These are phyloP conservation scores for Syncephalastrum contaminatum DNA, from an alignment of 371 early-diverging fungal genomes.

Conservation along the genomic window DNA sequence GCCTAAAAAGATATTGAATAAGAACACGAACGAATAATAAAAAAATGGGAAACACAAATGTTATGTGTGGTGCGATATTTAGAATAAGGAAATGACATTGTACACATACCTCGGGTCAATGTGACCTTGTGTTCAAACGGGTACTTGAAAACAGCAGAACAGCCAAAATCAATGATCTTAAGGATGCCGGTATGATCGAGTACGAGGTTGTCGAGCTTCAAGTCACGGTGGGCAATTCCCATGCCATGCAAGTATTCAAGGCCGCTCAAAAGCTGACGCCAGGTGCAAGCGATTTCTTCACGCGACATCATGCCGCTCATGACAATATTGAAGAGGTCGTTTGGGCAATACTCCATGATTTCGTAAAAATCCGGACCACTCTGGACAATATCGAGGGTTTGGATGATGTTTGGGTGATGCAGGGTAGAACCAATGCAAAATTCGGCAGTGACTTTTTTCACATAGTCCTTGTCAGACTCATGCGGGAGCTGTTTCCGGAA, in stretches of 20 bases:
- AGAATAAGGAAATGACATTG: too few species aligned
- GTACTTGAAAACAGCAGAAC: conserved; percentile 75
- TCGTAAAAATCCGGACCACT: conserved; percentile 59
- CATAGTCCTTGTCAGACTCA: conserved; percentile 78
- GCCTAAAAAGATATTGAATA: conserved; percentile 36
- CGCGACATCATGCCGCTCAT: conserved; percentile 66
- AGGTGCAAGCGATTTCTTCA: conserved; percentile 69
- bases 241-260: conserved; percentile 70
- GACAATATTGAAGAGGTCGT: conserved; percentile 73
- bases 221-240: conserved; percentile 85
- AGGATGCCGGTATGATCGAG: conserved; percentile 67
- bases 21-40: conserved; percentile 6
- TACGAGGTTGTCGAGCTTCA: conserved; percentile 90
- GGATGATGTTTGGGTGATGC: conserved; percentile 86
- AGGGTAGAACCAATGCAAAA: conserved; percentile 80
- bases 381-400: conserved; percentile 80
- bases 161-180: conserved; percentile 94
- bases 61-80: too few species aligned
- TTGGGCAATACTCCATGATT: conserved; percentile 82
- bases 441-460: conserved; percentile 81
- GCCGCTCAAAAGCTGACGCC: conserved; percentile 74
- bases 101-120: conserved; percentile 57
- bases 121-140: conserved; percentile 61
- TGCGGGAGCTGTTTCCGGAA: conserved; percentile 66
- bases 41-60: neutral